Base-by-base conservation (phyloP, 2,329 filamentous ascomycete species). In the Emergomyces pasteurianus region DNA sequence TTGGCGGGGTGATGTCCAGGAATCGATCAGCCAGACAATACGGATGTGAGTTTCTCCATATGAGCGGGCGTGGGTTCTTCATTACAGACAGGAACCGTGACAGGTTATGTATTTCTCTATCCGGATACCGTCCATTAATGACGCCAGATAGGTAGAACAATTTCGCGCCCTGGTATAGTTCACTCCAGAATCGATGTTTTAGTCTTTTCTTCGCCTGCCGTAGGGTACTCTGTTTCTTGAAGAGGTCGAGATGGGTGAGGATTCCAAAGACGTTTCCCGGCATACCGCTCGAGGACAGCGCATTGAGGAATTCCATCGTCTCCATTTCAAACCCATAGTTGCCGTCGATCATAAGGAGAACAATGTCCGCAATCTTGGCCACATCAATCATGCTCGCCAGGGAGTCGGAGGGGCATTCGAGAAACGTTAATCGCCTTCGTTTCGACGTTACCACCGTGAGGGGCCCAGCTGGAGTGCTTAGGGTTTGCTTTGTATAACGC, bases 251-350 rank as follows among this genome's bases (percentile, higher is more conserved):
- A 79, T 99, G 95, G 18, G 94, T 97, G 52, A 99, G 82, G 61
- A 99, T 92, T 58, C 94, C 94, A 72, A 99, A 97, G 43, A 99
- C 92, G 69, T 99, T 99, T 65, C 94, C 92, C 0, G 95, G 94
- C 92, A 99, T 97, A 74, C 94, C 94, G 36, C 89, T 95, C 2
- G 90, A 85, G n/a, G 89, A 88, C 58, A 99, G 80, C 21, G 96
- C 86, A 68, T 96, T 97, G 70, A 99, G 79, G 64, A 99, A 99
- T 76, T 99, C 94, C 94, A 99, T 99, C 0, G 94, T 99, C 81
- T 99, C 94, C 94, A 99, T 99, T 77, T 99, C 94, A 71, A 99
- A 99, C 16, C 94, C 95, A 70, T 89, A 99, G 76, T 97, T 97
- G 60, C 94, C 95, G 72, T 99, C 94, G 68, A 99, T 99, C 89